A percentile compares a stretch with the other conserved stretches of the same genome.
Evolutionary conservation across 2,329 filamentous ascomycete genomes (phyloP).

Genomic region (Aspergillus aculeatus): DNA sequence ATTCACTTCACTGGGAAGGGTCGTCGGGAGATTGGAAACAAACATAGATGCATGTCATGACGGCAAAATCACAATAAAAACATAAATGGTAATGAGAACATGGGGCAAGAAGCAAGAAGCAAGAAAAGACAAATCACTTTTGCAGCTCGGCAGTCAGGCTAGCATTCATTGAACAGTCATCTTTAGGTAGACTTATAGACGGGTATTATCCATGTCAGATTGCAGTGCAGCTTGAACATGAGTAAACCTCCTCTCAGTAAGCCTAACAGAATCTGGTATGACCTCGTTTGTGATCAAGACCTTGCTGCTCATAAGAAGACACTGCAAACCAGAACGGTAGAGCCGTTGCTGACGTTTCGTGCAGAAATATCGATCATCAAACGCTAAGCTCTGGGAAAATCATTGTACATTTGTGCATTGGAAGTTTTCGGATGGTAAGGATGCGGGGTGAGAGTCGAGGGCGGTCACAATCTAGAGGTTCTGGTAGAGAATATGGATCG

Average conservation of each 20-base stretch:
- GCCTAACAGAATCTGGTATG: constrained; percentile 54
- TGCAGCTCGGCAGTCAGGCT: constrained; percentile 55
- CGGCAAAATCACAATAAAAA: constrained; percentile 15
- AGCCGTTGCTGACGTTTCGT: constrained; percentile 54
- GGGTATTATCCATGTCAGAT: constrained; percentile 53
- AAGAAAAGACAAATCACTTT: constrained; percentile 28
- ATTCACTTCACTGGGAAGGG: constrained; percentile 24
- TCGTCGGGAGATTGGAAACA: constrained; percentile 23
- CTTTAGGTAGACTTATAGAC: constrained; percentile 56
- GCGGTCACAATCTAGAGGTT: constrained; percentile 32
- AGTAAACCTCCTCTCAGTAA: constrained; percentile 46
- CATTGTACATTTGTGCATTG: constrained; percentile 71
- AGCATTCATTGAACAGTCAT: constrained; percentile 53
- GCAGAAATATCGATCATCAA: constrained; percentile 64
- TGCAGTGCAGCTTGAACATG: constrained; percentile 40
- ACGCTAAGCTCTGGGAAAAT: constrained; percentile 66
- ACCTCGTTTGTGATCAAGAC: constrained; percentile 52
- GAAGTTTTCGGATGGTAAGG: constrained; percentile 70
- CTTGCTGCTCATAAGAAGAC: constrained; percentile 52
- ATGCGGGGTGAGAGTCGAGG: constrained; percentile 60
- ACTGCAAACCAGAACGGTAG: constrained; percentile 66
- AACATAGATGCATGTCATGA: constrained; percentile 24
- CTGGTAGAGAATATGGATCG: constrained; percentile 48
- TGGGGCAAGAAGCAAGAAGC: constrained; percentile 8
- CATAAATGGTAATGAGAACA: constrained; percentile 14